phyloP scores from a whole-genome alignment of 2,329 filamentous ascomycete species.

The Aspergillus quadrilineatus region DNA sequence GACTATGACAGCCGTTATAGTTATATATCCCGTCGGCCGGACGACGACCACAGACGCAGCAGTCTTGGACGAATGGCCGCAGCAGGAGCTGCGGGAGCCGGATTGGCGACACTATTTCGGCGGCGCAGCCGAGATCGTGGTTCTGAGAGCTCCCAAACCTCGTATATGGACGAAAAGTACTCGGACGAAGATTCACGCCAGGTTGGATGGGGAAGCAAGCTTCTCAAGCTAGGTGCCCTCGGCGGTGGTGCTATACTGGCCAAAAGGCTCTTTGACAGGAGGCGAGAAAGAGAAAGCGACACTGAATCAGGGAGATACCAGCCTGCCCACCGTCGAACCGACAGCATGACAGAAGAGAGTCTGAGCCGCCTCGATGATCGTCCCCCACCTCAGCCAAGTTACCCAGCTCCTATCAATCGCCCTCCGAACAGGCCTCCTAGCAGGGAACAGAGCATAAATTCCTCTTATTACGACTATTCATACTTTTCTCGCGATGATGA shows the following conservation, averaged over 20 bases:
- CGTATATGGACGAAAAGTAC: constrained; percentile 66
- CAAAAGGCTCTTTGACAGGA: constrained; percentile 58
- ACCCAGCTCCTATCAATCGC: constrained; percentile 33
- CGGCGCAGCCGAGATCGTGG: constrained; percentile 43
- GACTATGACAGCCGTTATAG: constrained; percentile 61
- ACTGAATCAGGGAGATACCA: constrained; percentile 54
- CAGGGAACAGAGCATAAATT: constrained; percentile 35
- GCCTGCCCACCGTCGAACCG: constrained; percentile 50
- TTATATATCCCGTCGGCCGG: constrained; percentile 54
- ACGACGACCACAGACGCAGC: constrained; percentile 44
- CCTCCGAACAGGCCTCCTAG: constrained; percentile 36
- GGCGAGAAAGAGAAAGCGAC: constrained; percentile 54
- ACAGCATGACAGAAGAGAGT: constrained; percentile 43
- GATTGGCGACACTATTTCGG: constrained; percentile 53
- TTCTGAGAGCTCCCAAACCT: constrained; percentile 53
- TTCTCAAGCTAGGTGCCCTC: constrained; percentile 61
- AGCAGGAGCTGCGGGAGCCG: constrained; percentile 58
- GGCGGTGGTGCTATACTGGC: constrained; percentile 63
- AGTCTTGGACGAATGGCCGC: constrained; percentile 51
- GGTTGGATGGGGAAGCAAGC: constrained; percentile 60
- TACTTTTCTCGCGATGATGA: constrained; percentile 36
- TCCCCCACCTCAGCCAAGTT: constrained; percentile 48
- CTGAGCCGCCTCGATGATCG: constrained; percentile 53
- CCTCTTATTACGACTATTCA: constrained; percentile 39
- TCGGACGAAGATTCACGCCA: constrained; percentile 51